phyloP scores from a whole-genome alignment of 2,329 filamentous ascomycete genomes.

The Dactylellina drechsleri region DNA sequence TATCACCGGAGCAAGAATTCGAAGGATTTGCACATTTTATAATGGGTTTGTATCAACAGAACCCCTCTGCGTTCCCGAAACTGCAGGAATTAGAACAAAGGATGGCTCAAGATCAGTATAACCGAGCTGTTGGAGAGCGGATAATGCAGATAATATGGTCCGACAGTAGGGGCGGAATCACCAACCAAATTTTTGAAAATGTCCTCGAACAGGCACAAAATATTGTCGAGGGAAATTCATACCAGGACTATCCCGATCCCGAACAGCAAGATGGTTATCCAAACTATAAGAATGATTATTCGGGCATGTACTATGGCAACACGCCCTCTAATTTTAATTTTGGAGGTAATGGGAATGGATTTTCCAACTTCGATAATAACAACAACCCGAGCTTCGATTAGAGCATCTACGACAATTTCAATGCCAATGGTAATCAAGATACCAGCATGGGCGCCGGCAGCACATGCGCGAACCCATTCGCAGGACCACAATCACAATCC shows the following conservation, averaged over 20 bases:
- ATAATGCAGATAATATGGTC: not conserved
- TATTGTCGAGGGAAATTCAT: too few relatives aligned
- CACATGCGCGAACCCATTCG: not conserved
- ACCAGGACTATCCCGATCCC: too few relatives aligned
- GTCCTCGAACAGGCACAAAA: not conserved
- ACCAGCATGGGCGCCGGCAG: not conserved
- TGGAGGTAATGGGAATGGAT: not conserved
- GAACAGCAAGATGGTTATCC: not conserved
- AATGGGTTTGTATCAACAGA: not conserved
- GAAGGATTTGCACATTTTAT: not conserved
- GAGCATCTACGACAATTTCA: not conserved
- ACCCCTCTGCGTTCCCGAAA: slow-evolving; percentile 2
- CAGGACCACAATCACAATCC: not conserved
- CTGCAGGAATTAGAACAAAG: not conserved
- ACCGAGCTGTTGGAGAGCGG: not conserved
- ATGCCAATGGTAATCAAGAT: not conserved
- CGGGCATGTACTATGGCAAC: not conserved
- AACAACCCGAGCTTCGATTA: not conserved
- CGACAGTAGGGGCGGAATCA: not conserved
- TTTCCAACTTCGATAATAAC: not conserved
- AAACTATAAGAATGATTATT: not conserved
- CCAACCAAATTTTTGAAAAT: not conserved
- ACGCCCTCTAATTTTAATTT: not conserved
- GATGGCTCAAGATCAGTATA: not conserved
- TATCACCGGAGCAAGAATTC: slow-evolving; percentile 5